Evolutionary conservation across 139 green algal genomes (phyloP).

Genomic region (Micromonas pusilla): DNA sequence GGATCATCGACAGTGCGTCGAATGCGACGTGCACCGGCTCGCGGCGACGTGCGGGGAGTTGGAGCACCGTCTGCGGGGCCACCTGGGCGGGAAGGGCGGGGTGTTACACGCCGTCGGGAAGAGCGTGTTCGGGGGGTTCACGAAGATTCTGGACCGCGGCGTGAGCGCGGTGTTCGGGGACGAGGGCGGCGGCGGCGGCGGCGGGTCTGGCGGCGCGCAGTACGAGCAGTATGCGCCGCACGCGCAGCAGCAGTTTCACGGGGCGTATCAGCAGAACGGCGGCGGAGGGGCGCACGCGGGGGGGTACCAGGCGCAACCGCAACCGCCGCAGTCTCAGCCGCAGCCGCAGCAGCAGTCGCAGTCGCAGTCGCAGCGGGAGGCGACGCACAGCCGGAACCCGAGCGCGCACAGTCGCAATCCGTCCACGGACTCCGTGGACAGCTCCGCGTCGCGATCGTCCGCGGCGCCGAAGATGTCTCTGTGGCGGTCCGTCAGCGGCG

Average conservation of each 20-base stretch:
- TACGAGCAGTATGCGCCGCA: not conserved
- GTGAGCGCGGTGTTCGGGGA: slow-evolving; percentile 7
- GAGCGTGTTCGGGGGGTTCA: not conserved
- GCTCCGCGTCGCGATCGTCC: too few species aligned
- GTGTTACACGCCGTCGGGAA: not conserved
- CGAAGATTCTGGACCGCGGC: not conserved
- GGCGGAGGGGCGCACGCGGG: not conserved
- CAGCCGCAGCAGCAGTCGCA: slow-evolving; percentile 5
- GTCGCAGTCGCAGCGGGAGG: too few species aligned
- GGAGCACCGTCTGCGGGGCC: slow-evolving; percentile 12
- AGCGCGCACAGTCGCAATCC: too few species aligned
- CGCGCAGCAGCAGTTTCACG: not conserved
- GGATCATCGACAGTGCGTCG: not conserved
- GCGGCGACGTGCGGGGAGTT: not conserved
- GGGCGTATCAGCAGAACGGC: not conserved
- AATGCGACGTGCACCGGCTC: not conserved
- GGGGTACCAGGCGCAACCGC: not conserved
- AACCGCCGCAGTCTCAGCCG: not conserved
- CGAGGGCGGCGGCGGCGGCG: not conserved
- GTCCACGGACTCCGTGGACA: too few species aligned
- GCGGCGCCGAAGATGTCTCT: not conserved
- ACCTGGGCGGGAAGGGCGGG: not conserved
- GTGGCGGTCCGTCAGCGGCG: not conserved
- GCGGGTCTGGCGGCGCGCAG: not conserved
- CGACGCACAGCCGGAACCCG: too few species aligned